Evolutionary conservation across 148 eudicot genomes (phyloP).

Genomic region (Chenopodium berlandieri): DNA sequence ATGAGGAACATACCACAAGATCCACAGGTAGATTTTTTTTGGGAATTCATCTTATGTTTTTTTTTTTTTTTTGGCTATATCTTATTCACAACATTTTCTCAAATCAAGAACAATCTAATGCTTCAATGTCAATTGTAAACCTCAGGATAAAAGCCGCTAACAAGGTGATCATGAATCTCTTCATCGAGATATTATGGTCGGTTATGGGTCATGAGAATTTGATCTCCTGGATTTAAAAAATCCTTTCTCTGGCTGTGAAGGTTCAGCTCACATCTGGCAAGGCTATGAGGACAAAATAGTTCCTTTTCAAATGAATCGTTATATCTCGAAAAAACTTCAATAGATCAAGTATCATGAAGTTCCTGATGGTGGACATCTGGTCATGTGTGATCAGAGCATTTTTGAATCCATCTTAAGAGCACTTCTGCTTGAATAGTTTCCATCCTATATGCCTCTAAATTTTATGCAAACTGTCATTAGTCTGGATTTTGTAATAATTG

Average conservation of each 20-base stretch:
- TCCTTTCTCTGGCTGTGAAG: constrained; percentile 60
- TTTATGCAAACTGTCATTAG: not conserved
- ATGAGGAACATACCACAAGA: constrained; percentile 35
- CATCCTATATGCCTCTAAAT: too few relatives aligned
- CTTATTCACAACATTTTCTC: not conserved
- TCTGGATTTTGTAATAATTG: not conserved
- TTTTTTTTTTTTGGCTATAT: not conserved
- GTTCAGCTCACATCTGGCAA: constrained; percentile 83
- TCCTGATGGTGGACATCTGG: constrained; percentile 36
- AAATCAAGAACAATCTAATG: not conserved
- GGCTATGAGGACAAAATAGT: constrained; percentile 65
- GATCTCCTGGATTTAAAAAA: constrained; percentile 50
- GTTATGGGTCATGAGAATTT: constrained; percentile 67
- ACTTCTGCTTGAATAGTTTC: constrained; percentile 35
- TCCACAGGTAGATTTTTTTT: constrained; percentile 28
- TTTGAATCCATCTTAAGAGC: constrained; percentile 52
- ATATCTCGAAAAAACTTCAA: constrained; percentile 31
- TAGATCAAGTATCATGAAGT: constrained; percentile 50
- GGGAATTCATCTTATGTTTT: too few relatives aligned
- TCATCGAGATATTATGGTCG: constrained; percentile 59
- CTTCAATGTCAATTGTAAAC: constrained; percentile 11
- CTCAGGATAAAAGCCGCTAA: constrained; percentile 61
- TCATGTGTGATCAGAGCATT: constrained; percentile 22
- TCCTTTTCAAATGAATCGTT: constrained; percentile 40
- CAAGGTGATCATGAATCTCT: constrained; percentile 66